A percentile compares a stretch with the other conserved stretches of the same genome.
phyloP scores from a whole-genome alignment of 176 grass and related monocot species.

The Pharus latifolius region DNA sequence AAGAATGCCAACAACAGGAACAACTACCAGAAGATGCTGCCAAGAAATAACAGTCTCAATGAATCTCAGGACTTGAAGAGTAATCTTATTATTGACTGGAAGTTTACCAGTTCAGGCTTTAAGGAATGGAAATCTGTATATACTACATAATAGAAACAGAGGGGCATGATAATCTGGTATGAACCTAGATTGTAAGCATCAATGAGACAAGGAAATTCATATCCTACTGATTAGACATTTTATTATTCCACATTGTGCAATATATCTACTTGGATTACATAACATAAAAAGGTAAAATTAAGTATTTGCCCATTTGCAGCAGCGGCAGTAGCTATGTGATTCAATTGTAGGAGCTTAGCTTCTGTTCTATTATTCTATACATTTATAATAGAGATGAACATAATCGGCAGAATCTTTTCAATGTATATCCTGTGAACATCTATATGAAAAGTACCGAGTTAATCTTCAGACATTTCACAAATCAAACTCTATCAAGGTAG shows the following conservation, averaged over 20 bases:
- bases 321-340: not conserved
- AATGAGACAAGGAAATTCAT: not conserved
- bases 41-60: constrained; percentile 3
- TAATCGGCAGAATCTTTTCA: not conserved
- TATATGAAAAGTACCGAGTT: not conserved
- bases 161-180: not conserved
- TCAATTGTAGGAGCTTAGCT: not conserved
- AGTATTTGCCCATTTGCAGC: not conserved
- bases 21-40: constrained; percentile 72
- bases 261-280: not conserved
- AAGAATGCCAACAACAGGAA: constrained; percentile 56
- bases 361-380: not conserved
- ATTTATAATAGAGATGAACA: not conserved
- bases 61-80: not conserved
- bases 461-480: not conserved
- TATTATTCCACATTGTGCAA: not conserved
- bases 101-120: not conserved
- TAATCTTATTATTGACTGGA: not conserved
- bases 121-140: not conserved
- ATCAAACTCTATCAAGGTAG: not conserved
- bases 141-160: not conserved
- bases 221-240: not conserved
- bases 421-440: not conserved
- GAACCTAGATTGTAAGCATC: not conserved
- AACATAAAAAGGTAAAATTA: not conserved